Base-by-base conservation (phyloP, 1,284 basidiomycete genomes). In the Austroboletus niveus region DNA sequence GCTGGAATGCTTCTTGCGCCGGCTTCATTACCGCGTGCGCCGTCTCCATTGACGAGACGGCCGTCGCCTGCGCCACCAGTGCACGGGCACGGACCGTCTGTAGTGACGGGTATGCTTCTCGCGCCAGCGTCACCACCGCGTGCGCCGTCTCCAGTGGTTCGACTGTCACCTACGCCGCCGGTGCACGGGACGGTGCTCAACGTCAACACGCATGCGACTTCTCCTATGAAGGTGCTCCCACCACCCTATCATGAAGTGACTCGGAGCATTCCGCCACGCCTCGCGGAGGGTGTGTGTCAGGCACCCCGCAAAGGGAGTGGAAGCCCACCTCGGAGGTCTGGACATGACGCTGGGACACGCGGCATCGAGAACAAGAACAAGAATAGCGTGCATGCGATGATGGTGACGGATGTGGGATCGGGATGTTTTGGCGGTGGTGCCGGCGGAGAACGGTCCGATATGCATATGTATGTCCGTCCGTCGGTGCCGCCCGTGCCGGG, bases 231-330 rank as follows among this genome's bases (percentile, higher is more conserved):
- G 44, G 47, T 54, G 47, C 53, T 52, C 3, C 49, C 60, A 24
- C 48, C 62, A 49, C 60, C 53, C 31, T 60, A 65, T 55, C 59
- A 55, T 24, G 63, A 67, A 30, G 30, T 51, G 2, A 40, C 41
- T 3, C 54, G 32, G 7, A 24, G 14, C 38, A 39, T 44, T n/a
- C 39, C 61, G 39, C 52, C 51, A 17, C 61, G 57, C 62, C 63
- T 64, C 50, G 46, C 53, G 56, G 62, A 65, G 8, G 53, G 45
- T 48, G 64, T 59, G 46, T 53, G 56, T 53, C 62, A 65, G 60
- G 62, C 42, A 65, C 64, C 47, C 14, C 10, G 49, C 8, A 40
- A 35, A 43, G 22, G 22, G 22, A 24, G 22, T 24, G 4, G 22
- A 24, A 58, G n/a, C 8, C 34, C 60, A 54, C 55, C 60, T 56